phyloP scores from a whole-genome alignment of 2,329 filamentous ascomycete genomes.

The Gaeumannomyces tritici region DNA sequence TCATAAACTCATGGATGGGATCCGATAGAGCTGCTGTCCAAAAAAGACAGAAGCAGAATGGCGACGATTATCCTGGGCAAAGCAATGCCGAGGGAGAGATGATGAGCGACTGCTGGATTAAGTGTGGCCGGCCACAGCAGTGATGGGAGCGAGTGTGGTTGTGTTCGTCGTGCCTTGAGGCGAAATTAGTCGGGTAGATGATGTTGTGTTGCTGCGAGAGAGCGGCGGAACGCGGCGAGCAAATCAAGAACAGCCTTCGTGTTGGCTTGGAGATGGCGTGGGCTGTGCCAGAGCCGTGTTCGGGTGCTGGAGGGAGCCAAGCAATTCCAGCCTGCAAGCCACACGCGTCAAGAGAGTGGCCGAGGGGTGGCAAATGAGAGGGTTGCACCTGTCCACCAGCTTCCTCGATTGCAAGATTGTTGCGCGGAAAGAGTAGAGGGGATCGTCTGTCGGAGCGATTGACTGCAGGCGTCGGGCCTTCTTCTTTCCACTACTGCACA shows the following conservation, averaged over 20 bases:
- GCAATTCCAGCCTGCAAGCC: constrained; percentile 1
- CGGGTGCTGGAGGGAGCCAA: not conserved
- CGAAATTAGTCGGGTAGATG: not conserved
- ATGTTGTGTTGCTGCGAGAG: not conserved
- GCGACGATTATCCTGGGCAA: not conserved
- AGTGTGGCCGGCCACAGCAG: constrained; percentile 12
- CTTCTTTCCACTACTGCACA: not conserved
- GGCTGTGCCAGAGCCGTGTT: not conserved
- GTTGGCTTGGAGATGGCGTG: not conserved
- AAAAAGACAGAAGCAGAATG: not conserved
- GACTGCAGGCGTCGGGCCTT: not conserved
- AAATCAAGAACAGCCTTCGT: not conserved
- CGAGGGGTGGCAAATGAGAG: constrained; percentile 1
- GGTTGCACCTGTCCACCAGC: not conserved
- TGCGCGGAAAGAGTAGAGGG: not conserved
- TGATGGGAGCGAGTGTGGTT: not conserved
- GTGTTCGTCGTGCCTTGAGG: not conserved
- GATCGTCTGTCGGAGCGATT: not conserved
- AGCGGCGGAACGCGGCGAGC: not conserved
- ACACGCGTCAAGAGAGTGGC: not conserved
- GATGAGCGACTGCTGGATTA: constrained; percentile 3
- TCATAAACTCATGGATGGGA: constrained; percentile 10
- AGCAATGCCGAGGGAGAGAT: not conserved
- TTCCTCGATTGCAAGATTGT: constrained; percentile 1
- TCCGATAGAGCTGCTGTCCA: not conserved